Percentiles rank a stretch among this genome's conserved stretches.
Conservation (phyloP, 495 filamentous ascomycete genomes). For the Eremomyces bilateralis region DNA sequence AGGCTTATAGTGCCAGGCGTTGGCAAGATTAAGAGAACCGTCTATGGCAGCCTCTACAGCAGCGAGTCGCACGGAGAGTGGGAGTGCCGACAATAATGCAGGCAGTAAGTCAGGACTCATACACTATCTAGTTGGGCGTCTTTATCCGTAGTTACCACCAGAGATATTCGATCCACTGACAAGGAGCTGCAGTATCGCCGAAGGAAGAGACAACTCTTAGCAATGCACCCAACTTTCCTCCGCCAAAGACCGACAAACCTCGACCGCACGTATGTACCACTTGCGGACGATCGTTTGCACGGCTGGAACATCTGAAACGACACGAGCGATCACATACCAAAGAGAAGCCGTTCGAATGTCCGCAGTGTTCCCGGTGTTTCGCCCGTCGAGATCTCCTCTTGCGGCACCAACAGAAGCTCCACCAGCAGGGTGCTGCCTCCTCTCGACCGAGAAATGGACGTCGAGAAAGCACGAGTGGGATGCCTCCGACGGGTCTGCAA, state of each 20-base stretch:
- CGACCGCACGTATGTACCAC: slow-evolving; percentile 87
- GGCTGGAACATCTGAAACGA: slow-evolving; percentile 90
- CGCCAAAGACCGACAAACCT: slow-evolving; percentile 92
- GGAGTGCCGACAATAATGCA: too few species aligned
- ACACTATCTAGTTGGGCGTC: too few species aligned
- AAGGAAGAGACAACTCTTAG: not conserved
- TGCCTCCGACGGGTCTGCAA: slow-evolving; percentile 20
- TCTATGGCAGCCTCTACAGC: too few species aligned
- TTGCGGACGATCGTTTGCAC: slow-evolving; percentile 80
- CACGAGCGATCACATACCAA: slow-evolving; percentile 98
- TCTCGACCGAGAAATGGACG: slow-evolving; percentile 65
- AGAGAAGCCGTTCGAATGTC: slow-evolving; percentile 97
- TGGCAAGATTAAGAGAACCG: too few species aligned
- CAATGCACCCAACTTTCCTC: slow-evolving; percentile 27
- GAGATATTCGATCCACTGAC: too few species aligned
- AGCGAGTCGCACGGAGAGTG: too few species aligned
- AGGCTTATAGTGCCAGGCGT: too few species aligned
- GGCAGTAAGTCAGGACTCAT: too few species aligned
- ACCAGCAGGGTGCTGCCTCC: slow-evolving; percentile 85
- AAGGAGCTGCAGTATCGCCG: too few species aligned
- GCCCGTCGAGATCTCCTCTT: slow-evolving; percentile 80
- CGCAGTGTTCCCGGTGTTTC: slow-evolving; percentile 88
- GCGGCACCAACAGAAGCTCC: slow-evolving; percentile 94
- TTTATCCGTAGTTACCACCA: too few species aligned
- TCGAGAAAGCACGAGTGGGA: slow-evolving; percentile 54